Evolutionary conservation across 441 rosid genomes (phyloP).

Genomic region (Monsonia emarginata): DNA sequence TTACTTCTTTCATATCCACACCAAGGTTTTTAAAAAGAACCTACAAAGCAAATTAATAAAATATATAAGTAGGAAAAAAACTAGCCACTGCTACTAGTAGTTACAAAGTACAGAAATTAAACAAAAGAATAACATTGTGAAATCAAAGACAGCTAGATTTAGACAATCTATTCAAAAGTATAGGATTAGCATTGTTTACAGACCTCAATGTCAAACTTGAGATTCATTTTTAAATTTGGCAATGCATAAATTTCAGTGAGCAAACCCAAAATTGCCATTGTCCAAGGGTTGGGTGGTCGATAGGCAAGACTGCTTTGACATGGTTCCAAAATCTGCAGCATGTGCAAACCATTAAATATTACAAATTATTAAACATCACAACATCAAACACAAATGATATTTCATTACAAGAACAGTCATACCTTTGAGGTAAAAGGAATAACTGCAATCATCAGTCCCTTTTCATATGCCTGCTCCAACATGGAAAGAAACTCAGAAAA

Average conservation of each 20-base stretch:
- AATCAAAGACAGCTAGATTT: background rate
- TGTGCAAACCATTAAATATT: conserved; percentile 4
- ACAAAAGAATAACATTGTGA: background rate
- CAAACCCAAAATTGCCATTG: conserved; percentile 93
- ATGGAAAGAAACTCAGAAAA: conserved; percentile 4
- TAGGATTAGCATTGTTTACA: background rate
- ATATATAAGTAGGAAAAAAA: background rate
- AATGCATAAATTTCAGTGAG: conserved; percentile 88
- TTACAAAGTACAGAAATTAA: too few relatives aligned
- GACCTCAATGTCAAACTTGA: conserved; percentile 99
- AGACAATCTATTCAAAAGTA: background rate
- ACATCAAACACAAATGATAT: conserved; percentile 13
- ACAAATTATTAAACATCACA: conserved; percentile 12
- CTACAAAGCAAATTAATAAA: conserved; percentile 29
- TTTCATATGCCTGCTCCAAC: conserved; percentile 87
- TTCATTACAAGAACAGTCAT: conserved; percentile 11
- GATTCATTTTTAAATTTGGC: conserved; percentile 99
- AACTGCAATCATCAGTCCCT: conserved; percentile 98
- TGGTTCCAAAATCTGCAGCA: conserved; percentile 79
- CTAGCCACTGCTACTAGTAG: too few relatives aligned
- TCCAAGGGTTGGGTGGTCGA: conserved; percentile 99
- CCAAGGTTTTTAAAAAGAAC: conserved; percentile 87
- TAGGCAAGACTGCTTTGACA: conserved; percentile 92
- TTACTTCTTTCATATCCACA: conserved; percentile 83
- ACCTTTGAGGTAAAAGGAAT: conserved; percentile 99